Base-by-base conservation (phyloP, 495 filamentous ascomycete species). In the Diplogelasinospora grovesii region DNA sequence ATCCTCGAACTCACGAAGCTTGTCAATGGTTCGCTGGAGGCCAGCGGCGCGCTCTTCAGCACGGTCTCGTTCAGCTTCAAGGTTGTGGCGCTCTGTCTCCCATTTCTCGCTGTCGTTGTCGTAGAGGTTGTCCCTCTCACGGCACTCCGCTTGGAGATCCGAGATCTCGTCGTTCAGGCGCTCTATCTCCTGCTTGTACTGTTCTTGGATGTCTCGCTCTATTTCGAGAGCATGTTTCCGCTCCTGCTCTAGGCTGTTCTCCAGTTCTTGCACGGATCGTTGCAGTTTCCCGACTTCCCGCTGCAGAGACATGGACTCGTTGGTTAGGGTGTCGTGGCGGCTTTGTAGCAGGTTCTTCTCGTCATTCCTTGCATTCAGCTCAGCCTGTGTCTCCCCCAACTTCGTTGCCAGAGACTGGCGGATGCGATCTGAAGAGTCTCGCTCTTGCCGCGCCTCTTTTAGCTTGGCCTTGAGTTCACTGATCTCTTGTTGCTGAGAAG, bases 21-120 rank as follows among this genome's bases (percentile, higher is more conserved):
- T 78, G 40, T 85, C 77, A 42, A 88, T 80, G 1, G 82, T 83
- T 33, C 75, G 70, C 57, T 87, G 79, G 21, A 86, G 75, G n/a
- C 80, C 78, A 13, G 69, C 63, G 8, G 79, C 80, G 36, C 82
- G 75, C 40, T 83, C 79, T 50, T 86, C 81, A 2, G 81, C 77
- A 47, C 71, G 73, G 37, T 81, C 75, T 36, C 76, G 77, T 45
- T 85, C 78, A 4, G 77, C 65, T 43, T 85, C 73, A 8, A 90
- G 62, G 34, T 69, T 69, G 26, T 76, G 75, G 45, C 70, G 78
- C 44, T 80, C 75, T 16, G 73, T 72, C 21, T 82, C 74, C 85
- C 83, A 89, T 35, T 78, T 75, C 31, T 85, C 79, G 51, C 77
- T 72, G 45, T 85, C 79, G 43, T 81, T 72, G 22, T 81, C 77